Evolutionary conservation across 2,329 filamentous ascomycete species (phyloP), one percentile per base, ranked within the genome.

Genomic region (Cadophora gregata): DNA sequence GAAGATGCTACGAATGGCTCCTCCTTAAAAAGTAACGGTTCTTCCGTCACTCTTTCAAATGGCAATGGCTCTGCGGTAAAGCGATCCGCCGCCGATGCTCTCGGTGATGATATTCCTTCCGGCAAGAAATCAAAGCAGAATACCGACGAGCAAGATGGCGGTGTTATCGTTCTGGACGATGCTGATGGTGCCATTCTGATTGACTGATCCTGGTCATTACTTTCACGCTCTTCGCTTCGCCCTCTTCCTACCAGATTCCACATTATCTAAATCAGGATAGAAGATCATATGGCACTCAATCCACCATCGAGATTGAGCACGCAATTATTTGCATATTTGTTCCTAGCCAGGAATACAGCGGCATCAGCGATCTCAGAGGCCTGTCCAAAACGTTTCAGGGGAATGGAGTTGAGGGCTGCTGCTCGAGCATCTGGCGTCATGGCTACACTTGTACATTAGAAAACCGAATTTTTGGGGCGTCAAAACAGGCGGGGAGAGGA

Each of bases 251-350:
- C 21, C n/a, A 45, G 38, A 51, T 62, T 38, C 33, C 8, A 14
- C 59, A 24, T 48, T 19, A 24, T 21, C 38, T 19, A 53, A 67
- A 25, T n/a, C 29, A 53, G 45, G 42, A 64, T 67, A 67, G 50
- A 25, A 69, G 36, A 62, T 83, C 77, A 91, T 61, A 80, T 73
- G 60, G 91, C 91, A 77, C 91, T 93, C 71, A 96, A 78, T 1
- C 93, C 93, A 19, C 93, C 93, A 78, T 97, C 93, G 31, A 97
- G 83, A 77, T 94, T 96, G 61, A 97, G 82, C 60, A 94, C 84
- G 77, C 92, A 96, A 71, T 96, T 96, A 77, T 95, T 95, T 64
- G 93, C 91, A 79, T 95, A 97, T 69, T 86, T 81, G 78, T 96
- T 97, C 56, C 84, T 84, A 33, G 87, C 90, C 19, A 97, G 83